Conservation (phyloP, 75 land plant species). For the Cunninghamia lanceolata region DNA sequence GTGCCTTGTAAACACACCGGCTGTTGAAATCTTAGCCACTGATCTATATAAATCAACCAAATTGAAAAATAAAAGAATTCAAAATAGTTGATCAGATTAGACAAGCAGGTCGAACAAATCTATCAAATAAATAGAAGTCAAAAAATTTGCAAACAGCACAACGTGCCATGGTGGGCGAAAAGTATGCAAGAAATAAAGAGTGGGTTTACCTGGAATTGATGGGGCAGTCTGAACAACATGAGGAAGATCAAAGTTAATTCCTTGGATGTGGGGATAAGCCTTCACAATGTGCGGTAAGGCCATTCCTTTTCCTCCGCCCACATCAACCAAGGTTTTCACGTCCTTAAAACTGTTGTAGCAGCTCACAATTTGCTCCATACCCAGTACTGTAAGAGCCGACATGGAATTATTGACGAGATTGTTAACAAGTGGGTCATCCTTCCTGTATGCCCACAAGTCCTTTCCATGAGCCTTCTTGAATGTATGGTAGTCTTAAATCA, state of each 20-base stretch:
- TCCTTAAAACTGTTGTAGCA: slow-evolving; percentile 13
- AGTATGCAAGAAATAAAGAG: no score
- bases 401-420: neutral
- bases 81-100: no score
- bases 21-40: no score
- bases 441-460: neutral
- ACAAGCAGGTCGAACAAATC: no score
- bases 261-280: slow-evolving; percentile 20
- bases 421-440: neutral
- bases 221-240: neutral
- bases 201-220: no score
- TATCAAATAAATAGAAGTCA: no score
- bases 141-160: no score
- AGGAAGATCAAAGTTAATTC: slow-evolving; percentile 24
- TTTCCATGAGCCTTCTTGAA: slow-evolving; percentile 1
- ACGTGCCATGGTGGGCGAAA: no score
- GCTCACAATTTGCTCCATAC: neutral
- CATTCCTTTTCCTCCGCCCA: slow-evolving; percentile 19
- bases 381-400: neutral
- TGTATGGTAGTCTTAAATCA: slow-evolving; percentile 6
- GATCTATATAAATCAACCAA: no score
- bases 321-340: slow-evolving; percentile 10
- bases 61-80: no score
- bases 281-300: neutral
- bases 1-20: no score